Evolutionary conservation across 2,329 filamentous ascomycete genomes (phyloP).

Genomic region (Microcyclosporella mali): DNA sequence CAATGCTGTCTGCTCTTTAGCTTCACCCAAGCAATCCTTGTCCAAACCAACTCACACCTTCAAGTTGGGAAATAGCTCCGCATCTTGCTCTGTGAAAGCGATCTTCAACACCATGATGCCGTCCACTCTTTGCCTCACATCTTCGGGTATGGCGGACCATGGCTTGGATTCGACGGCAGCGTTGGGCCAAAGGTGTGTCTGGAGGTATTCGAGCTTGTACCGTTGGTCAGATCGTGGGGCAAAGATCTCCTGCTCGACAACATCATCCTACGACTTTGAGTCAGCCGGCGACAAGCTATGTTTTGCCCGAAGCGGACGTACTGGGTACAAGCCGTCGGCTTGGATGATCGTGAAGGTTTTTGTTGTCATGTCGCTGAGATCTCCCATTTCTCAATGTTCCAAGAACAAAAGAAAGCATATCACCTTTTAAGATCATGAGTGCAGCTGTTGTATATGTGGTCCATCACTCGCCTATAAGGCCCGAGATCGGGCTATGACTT

Average conservation of each 20-base stretch:
- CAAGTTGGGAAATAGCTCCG: constrained; percentile 26
- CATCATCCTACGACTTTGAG: constrained; percentile 15
- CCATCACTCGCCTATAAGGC: constrained; percentile 8
- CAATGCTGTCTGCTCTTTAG: constrained; percentile 18
- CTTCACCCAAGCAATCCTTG: neutral
- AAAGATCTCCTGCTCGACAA: constrained; percentile 25
- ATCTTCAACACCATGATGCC: constrained; percentile 29
- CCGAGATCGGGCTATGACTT: constrained; percentile 8
- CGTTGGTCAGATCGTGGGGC: constrained; percentile 19
- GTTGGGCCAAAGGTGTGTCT: constrained; percentile 19
- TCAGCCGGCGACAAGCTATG: constrained; percentile 1
- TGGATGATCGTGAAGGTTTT: constrained; percentile 27
- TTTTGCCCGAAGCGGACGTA: constrained; percentile 4
- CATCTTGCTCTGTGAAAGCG: constrained; percentile 22
- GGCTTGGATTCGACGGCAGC: constrained; percentile 20
- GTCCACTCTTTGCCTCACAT: constrained; percentile 22
- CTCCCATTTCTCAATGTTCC: neutral
- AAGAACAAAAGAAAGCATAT: neutral
- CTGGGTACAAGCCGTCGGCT: constrained; percentile 26
- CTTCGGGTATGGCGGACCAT: constrained; percentile 26
- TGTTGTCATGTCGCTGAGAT: neutral
- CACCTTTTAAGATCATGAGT: no score
- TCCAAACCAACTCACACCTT: constrained; percentile 23
- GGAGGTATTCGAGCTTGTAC: constrained; percentile 24
- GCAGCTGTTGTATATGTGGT: neutral